Evolutionary conservation across 768 basidiomycete species (phyloP).

Genomic region (Phaeotremella skinneri): DNA sequence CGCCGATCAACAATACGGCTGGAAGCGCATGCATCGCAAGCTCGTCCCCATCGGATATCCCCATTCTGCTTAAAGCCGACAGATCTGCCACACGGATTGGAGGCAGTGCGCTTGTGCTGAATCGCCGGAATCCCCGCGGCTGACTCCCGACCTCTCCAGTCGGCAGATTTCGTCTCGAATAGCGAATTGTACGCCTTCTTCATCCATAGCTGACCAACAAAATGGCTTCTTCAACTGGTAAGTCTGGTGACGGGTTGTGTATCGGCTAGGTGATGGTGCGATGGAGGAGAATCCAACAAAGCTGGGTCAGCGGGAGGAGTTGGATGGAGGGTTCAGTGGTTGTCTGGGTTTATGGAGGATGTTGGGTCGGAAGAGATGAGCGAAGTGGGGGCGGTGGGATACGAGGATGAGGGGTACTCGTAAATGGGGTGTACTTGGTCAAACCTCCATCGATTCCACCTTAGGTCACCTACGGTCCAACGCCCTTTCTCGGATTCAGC

Average conservation of each 20-base stretch:
- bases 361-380: too few relatives aligned
- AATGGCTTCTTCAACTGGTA: slow-evolving; percentile 46
- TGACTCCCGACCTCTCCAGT: not conserved
- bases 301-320: too few relatives aligned
- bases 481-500: too few relatives aligned
- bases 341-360: too few relatives aligned
- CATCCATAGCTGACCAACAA: slow-evolving; percentile 28
- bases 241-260: slow-evolving; percentile 18
- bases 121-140: not conserved
- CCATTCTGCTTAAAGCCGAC: not conserved
- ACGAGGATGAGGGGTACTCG: too few relatives aligned
- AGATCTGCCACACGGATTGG: not conserved
- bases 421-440: too few relatives aligned
- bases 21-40: too few relatives aligned
- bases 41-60: not conserved
- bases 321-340: too few relatives aligned
- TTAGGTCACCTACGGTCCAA: not conserved
- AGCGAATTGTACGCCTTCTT: slow-evolving; percentile 6
- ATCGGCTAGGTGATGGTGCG: not conserved
- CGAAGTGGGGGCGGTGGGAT: too few relatives aligned
- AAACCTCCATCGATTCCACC: too few relatives aligned
- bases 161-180: slow-evolving; percentile 4
- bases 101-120: not conserved
- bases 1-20: too few relatives aligned
- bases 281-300: too few relatives aligned